A percentile compares a stretch with the other conserved stretches of the same genome.
Conservation (phyloP, 441 rosid genomes). For the Pelargonium australe region DNA sequence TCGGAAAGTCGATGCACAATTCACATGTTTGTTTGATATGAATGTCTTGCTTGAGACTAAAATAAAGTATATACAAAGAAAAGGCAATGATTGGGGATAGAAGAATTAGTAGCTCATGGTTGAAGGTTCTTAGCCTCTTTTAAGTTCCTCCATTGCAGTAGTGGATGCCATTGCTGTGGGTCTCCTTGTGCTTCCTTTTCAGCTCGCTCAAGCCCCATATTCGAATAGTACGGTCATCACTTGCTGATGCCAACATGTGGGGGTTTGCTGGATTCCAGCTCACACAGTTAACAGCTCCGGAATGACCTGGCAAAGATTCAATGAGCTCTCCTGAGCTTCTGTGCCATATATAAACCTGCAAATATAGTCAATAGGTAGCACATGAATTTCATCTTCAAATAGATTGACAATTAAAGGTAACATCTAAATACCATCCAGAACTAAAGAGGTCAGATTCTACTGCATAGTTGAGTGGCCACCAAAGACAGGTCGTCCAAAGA, state of each 20-base stretch:
- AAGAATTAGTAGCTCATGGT: neutral
- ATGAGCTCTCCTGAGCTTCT: conserved; percentile 44
- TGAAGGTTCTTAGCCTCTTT: conserved; percentile 14
- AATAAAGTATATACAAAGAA: conserved; percentile 33
- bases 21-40: conserved; percentile 28
- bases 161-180: conserved; percentile 35
- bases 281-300: conserved; percentile 68
- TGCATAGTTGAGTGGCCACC: too few species aligned
- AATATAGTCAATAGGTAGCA: neutral
- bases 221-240: conserved; percentile 65
- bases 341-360: conserved; percentile 69
- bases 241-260: conserved; percentile 67
- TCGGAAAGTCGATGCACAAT: conserved; percentile 27
- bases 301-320: conserved; percentile 49
- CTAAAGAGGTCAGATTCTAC: too few species aligned
- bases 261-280: conserved; percentile 67
- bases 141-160: conserved; percentile 44
- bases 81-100: conserved; percentile 28
- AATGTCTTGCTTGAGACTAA: conserved; percentile 34
- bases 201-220: conserved; percentile 58
- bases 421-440: too few species aligned
- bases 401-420: too few species aligned
- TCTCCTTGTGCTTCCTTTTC: conserved; percentile 28
- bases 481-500: too few species aligned
- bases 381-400: neutral